Evolutionary conservation across 345 rosid genomes (phyloP).

Genomic region (Eucalyptus fibrosa): DNA sequence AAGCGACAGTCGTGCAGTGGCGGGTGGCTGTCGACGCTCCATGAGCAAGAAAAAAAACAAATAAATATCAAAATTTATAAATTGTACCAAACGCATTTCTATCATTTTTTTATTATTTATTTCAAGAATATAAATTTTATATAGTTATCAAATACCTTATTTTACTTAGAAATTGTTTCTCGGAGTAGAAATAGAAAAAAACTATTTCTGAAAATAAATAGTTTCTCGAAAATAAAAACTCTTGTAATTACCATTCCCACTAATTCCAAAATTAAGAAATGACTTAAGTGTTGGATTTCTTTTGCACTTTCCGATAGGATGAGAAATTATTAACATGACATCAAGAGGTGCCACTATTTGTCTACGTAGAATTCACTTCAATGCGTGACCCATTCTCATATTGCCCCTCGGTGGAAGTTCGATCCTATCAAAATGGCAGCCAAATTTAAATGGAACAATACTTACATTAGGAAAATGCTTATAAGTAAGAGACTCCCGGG

Average conservation of each 20-base stretch:
- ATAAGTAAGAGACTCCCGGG: not conserved
- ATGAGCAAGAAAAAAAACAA: too few relatives aligned
- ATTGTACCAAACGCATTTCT: too few relatives aligned
- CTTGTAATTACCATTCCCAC: not conserved
- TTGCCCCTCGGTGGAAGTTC: not conserved
- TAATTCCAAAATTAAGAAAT: not conserved
- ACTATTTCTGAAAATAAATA: too few relatives aligned
- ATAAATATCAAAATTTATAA: too few relatives aligned
- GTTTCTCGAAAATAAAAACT: too few relatives aligned
- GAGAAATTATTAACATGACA: not conserved
- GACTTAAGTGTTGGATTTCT: not conserved
- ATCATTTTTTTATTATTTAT: too few relatives aligned
- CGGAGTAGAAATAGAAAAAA: fast-evolving
- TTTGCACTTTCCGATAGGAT: not conserved
- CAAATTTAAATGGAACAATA: not conserved
- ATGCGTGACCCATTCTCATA: not conserved
- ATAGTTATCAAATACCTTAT: too few relatives aligned
- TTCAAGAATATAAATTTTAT: too few relatives aligned
- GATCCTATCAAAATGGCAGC: not conserved
- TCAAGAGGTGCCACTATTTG: not conserved
- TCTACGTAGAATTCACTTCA: not conserved
- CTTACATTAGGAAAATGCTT: not conserved
- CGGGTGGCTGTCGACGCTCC: fast-evolving
- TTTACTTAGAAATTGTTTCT: fast-evolving
- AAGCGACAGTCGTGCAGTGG: fast-evolving